Conservation (phyloP, 148 eudicot genomes). For the Camellia japonica region DNA sequence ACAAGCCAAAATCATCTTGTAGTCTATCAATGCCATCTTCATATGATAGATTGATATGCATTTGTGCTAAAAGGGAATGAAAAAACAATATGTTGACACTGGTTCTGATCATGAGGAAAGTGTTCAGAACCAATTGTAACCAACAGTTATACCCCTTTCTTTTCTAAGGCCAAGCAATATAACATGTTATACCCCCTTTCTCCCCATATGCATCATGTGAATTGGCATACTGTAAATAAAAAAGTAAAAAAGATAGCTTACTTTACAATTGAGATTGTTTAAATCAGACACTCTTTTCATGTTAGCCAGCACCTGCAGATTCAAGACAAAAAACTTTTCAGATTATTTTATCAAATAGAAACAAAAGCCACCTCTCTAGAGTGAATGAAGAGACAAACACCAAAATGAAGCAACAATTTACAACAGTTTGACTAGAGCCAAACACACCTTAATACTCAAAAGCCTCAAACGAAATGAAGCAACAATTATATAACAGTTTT, state of each 20-base stretch:
- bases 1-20: background rate
- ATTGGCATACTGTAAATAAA: background rate
- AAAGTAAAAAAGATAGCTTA: conserved; percentile 1
- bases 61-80: conserved; percentile 6
- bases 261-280: too few species aligned
- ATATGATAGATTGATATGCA: background rate
- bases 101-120: background rate
- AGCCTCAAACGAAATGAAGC: background rate
- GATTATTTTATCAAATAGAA: background rate
- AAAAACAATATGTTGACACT: background rate
- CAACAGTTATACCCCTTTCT: background rate
- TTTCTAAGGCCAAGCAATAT: background rate
- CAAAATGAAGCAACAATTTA: background rate
- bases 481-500: background rate
- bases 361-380: background rate
- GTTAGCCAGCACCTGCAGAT: conserved; percentile 78
- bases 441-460: too few species aligned
- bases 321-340: conserved; percentile 9
- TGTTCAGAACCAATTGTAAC: background rate
- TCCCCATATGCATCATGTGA: background rate
- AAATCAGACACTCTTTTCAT: conserved; percentile 25
- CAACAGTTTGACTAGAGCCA: background rate
- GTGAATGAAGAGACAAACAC: background rate
- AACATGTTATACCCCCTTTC: background rate
- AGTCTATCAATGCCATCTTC: background rate